These are phyloP conservation scores for Ambispora gerdemannii DNA, from an alignment of 192 early-diverging fungal genomes.

Conservation along the genomic window DNA sequence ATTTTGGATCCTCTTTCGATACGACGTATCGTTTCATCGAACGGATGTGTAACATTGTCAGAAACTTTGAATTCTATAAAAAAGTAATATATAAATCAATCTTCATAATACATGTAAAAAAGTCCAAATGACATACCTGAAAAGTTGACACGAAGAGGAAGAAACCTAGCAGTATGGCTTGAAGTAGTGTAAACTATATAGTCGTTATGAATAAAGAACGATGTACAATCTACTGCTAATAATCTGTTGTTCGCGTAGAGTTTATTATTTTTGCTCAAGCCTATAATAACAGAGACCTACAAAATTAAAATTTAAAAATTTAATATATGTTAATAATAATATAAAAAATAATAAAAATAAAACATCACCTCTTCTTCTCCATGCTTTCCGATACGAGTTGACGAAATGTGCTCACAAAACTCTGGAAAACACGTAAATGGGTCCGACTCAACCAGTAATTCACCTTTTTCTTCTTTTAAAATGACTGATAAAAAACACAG, in stretches of 20 bases:
- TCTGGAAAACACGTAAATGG: conserved; percentile 35
- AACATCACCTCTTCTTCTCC: conserved; percentile 29
- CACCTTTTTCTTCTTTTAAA: too few relatives aligned
- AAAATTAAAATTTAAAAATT: not conserved
- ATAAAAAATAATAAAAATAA: not conserved
- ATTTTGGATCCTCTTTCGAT: conserved; percentile 93
- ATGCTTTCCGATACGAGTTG: conserved; percentile 38
- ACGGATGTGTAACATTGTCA: conserved; percentile 45
- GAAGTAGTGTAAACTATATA: conserved; percentile 85
- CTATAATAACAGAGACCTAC: conserved; percentile 50
- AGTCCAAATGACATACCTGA: too few relatives aligned
- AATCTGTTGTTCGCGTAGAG: conserved; percentile 74
- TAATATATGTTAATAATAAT: not conserved
- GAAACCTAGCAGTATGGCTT: conserved; percentile 73
- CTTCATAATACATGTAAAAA: too few relatives aligned
- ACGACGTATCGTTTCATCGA: conserved; percentile 67
- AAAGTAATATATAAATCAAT: too few relatives aligned
- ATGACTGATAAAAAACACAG: not conserved
- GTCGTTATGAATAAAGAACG: conserved; percentile 78
- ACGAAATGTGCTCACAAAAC: conserved; percentile 40
- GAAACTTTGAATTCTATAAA: conserved; percentile 43
- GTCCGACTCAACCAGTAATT: not conserved
- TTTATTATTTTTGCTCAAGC: conserved; percentile 73
- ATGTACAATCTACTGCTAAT: conserved; percentile 76
- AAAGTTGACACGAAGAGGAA: conserved; percentile 34